These are phyloP conservation scores for Ogataea henricii DNA, from an alignment of 805 yeast genomes.

Conservation along the genomic window DNA sequence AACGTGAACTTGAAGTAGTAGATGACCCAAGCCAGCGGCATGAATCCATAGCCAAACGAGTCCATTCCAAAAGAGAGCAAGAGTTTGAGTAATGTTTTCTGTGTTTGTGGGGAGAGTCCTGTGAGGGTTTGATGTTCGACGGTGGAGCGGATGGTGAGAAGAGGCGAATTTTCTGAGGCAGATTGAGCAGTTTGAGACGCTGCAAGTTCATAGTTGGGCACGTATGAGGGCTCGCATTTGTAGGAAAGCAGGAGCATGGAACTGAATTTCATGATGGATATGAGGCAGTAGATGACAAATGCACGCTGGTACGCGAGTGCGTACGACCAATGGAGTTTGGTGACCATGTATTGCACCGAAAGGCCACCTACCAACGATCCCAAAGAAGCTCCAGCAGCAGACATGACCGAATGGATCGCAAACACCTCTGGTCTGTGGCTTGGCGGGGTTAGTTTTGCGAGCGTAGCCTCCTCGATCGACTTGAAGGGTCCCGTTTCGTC, in stretches of 20 bases:
- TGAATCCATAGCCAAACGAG: conserved; percentile 85
- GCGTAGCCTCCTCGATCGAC: conserved; percentile 78
- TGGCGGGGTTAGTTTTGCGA: conserved; percentile 75
- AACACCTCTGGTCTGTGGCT: conserved; percentile 68
- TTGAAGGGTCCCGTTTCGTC: conserved; percentile 91
- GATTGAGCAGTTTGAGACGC: conserved; percentile 1
- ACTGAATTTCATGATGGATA: conserved; percentile 55
- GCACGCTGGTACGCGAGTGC: conserved; percentile 55
- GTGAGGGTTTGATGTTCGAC: conserved; percentile 30
- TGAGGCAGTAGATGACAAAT: conserved; percentile 54
- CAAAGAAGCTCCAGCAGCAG: conserved; percentile 70
- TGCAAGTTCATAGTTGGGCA: conserved; percentile 25
- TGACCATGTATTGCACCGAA: conserved; percentile 48
- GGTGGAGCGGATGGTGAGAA: conserved; percentile 21
- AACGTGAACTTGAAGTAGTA: conserved; percentile 71
- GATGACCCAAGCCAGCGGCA: conserved; percentile 87
- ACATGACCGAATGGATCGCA: conserved; percentile 71
- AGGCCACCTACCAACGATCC: conserved; percentile 71
- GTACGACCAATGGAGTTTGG: conserved; percentile 33
- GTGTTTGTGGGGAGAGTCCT: conserved; percentile 46
- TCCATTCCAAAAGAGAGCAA: conserved; percentile 74
- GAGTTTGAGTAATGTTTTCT: conserved; percentile 46
- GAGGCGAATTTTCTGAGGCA: conserved; percentile 18
- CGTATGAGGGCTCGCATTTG: conserved; percentile 49
- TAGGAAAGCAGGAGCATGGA: conserved; percentile 53